These are phyloP conservation scores for Plantago coronopus DNA, from an alignment of 305 asterid genomes.

Conservation along the genomic window DNA sequence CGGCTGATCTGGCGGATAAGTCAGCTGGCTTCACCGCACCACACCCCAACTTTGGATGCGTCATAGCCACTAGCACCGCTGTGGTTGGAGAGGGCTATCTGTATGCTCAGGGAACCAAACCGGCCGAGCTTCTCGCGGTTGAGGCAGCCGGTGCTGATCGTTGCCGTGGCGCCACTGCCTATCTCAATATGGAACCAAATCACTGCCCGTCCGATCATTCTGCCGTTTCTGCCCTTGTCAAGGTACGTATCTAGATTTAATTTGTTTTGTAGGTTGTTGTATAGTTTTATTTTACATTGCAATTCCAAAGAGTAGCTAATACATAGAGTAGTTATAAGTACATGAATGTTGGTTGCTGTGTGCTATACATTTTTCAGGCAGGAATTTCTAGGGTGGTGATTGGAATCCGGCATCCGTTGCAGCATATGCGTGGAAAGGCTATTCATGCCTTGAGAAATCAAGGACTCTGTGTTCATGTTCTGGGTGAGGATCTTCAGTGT, in stretches of 20 bases:
- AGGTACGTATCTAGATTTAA: slow-evolving; percentile 26
- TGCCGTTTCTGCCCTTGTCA: slow-evolving; percentile 66
- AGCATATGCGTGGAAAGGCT: slow-evolving; percentile 86
- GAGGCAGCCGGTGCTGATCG: slow-evolving; percentile 68
- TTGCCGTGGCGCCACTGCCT: slow-evolving; percentile 83
- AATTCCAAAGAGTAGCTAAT: no score
- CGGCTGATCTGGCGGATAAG: slow-evolving; percentile 77
- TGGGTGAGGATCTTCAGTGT: slow-evolving; percentile 76
- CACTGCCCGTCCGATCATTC: slow-evolving; percentile 62
- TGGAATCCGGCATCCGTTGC: slow-evolving; percentile 92
- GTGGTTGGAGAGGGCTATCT: slow-evolving; percentile 89
- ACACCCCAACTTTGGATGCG: slow-evolving; percentile 91
- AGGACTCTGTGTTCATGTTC: slow-evolving; percentile 85
- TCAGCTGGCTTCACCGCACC: slow-evolving; percentile 93
- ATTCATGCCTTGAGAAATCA: slow-evolving; percentile 68
- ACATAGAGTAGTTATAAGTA: no score
- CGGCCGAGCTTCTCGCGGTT: slow-evolving; percentile 80
- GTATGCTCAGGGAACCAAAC: slow-evolving; percentile 85
- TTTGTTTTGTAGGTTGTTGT: no score
- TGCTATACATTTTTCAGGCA: slow-evolving; percentile 46
- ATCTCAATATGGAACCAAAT: slow-evolving; percentile 91
- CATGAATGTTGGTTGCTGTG: slow-evolving; percentile 7
- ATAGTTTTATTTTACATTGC: no score
- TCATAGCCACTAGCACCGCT: slow-evolving; percentile 41
- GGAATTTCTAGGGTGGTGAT: slow-evolving; percentile 82